Conservation (phyloP, 345 rosid genomes). For the Melaleuca quinquenervia region DNA sequence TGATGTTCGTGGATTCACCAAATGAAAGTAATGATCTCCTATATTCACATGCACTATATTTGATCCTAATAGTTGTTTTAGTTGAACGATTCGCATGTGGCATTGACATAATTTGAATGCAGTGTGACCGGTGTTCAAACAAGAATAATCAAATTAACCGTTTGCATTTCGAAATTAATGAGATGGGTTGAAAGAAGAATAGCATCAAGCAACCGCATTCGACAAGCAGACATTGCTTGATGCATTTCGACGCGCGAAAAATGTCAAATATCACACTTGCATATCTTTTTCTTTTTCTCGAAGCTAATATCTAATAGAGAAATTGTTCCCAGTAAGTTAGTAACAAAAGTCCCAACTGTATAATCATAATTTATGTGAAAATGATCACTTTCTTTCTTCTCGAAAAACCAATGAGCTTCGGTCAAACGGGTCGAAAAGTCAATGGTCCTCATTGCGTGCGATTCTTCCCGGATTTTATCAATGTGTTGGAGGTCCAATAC, state of each 20-base stretch:
- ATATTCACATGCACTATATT: too few relatives aligned
- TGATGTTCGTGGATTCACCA: neutral
- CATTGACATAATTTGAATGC: neutral
- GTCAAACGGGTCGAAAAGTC: neutral
- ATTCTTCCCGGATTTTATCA: neutral
- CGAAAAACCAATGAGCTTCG: neutral
- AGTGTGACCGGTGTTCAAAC: neutral
- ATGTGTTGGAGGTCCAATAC: neutral
- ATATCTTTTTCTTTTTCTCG: neutral
- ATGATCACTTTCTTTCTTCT: neutral
- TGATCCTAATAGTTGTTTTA: neutral
- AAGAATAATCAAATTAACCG: neutral
- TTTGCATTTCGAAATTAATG: neutral
- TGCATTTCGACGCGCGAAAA: fast-evolving
- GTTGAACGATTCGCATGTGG: neutral
- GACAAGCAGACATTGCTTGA: fast-evolving
- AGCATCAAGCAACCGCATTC: fast-evolving
- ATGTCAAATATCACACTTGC: neutral
- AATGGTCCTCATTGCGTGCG: neutral
- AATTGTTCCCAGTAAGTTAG: neutral
- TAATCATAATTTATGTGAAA: neutral
- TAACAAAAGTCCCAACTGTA: neutral
- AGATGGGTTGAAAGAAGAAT: neutral
- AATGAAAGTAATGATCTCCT: neutral
- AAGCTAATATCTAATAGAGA: neutral